A percentile compares a stretch with the other conserved stretches of the same genome.
Conservation (phyloP, 192 early-diverging fungal species). For the Coemansia sp. region DNA sequence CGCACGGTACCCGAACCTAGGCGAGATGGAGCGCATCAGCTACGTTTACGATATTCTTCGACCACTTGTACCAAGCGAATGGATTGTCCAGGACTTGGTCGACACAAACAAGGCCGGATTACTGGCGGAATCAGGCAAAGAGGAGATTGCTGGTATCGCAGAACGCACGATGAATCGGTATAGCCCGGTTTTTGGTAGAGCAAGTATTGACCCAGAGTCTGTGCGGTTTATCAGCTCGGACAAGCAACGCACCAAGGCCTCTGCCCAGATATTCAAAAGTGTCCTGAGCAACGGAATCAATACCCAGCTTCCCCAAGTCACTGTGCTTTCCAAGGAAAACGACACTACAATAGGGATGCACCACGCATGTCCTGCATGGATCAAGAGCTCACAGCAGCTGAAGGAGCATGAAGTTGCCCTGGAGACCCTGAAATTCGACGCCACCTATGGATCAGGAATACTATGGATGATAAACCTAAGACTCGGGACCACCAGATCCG, state of each 20-base stretch:
- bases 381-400: not conserved
- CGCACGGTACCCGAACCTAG: conserved; percentile 27
- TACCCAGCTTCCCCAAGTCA: conserved; percentile 12
- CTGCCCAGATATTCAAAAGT: conserved; percentile 24
- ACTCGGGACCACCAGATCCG: not conserved
- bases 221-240: conserved; percentile 37
- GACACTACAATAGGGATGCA: conserved; percentile 37
- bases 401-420: conserved; percentile 3
- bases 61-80: conserved; percentile 16
- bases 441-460: conserved; percentile 9
- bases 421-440: conserved; percentile 23
- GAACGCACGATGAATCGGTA: conserved; percentile 14
- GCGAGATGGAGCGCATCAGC: conserved; percentile 16
- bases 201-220: not conserved
- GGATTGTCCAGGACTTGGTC: conserved; percentile 28
- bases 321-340: conserved; percentile 18
- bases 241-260: conserved; percentile 24
- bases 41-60: conserved; percentile 9
- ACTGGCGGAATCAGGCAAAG: conserved; percentile 15
- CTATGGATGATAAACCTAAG: conserved; percentile 1
- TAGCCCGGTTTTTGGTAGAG: not conserved
- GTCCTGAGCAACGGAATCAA: conserved; percentile 19
- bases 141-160: conserved; percentile 18
- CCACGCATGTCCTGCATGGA: conserved; percentile 33
- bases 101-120: conserved; percentile 5